Conservation (phyloP, 805 yeast genomes). For the Metschnikowia lochheadii region DNA sequence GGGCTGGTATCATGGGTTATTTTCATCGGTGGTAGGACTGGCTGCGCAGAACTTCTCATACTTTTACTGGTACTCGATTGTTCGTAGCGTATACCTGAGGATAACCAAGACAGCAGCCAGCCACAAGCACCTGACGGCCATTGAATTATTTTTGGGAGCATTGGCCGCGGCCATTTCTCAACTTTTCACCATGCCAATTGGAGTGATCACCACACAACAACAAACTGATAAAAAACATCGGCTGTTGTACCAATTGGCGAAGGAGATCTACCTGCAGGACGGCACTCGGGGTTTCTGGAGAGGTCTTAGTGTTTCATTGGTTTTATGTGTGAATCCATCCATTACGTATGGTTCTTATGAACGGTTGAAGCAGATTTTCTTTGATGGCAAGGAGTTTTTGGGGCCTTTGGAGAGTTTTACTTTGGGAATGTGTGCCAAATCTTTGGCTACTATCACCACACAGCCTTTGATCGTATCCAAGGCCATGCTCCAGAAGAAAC, state of each 20-base stretch:
- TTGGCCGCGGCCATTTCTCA: constrained; percentile 81
- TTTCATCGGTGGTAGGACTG: constrained; percentile 62
- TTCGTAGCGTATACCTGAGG: constrained; percentile 52
- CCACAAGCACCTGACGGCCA: constrained; percentile 49
- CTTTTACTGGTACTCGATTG: constrained; percentile 81
- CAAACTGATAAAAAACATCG: constrained; percentile 48
- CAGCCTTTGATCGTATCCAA: constrained; percentile 85
- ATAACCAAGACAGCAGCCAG: constrained; percentile 32
- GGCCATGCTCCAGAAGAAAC: constrained; percentile 66
- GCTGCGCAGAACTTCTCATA: constrained; percentile 79
- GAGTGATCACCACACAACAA: constrained; percentile 61
- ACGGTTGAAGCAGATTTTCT: constrained; percentile 53
- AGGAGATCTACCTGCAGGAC: constrained; percentile 55
- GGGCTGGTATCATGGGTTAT: constrained; percentile 72
- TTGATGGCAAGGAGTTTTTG: constrained; percentile 39
- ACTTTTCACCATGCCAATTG: constrained; percentile 75
- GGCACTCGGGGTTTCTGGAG: constrained; percentile 76
- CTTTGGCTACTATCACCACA: constrained; percentile 73
- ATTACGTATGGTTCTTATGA: constrained; percentile 82
- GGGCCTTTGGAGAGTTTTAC: constrained; percentile 62
- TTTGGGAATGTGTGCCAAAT: constrained; percentile 76
- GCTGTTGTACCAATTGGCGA: constrained; percentile 28
- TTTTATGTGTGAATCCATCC: constrained; percentile 77
- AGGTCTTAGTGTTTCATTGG: constrained; percentile 76
- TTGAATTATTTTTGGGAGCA: constrained; percentile 72